Base-by-base conservation (phyloP, 2,329 filamentous ascomycete species). In the Ilyonectria destructans region DNA sequence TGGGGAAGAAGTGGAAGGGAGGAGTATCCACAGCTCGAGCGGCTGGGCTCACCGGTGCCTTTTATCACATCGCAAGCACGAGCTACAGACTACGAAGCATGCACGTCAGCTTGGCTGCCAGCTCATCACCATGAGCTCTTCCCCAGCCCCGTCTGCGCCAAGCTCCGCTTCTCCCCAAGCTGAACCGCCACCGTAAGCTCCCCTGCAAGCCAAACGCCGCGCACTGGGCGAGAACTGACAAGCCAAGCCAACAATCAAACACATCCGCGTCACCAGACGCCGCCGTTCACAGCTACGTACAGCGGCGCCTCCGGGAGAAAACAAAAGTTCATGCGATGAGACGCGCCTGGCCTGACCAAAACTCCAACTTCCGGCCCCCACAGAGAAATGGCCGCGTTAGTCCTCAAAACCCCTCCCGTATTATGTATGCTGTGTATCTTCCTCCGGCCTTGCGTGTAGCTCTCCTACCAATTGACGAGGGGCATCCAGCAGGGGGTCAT, bases 81-180 rank as follows among this genome's bases (percentile, higher is more conserved):
- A 51, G 13, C 23, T 33, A 37, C 13, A 31, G 23, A 46, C n/a
- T 26, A 43, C 46, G 9, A 19, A 12, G 49, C 8, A 54, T 54
- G 51, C 51, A 54, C n/a, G 51, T 54, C 21, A 72, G 46, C 26
- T 35, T 23, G 29, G 21, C 40, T 29, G 31, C 58, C 43, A 72
- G 57, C 54, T 57, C 54, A 43, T 19, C 54, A 15, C 23, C 7
- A 37, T 37, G 4, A 23, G 9, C 23, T 33, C 49, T 8, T 17
- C 26, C 6, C 23, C 49, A 31, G 17, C 17, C 4, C 33, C 23
- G n/a, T 51, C 48, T 31, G 45, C 19, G 13, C 45, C 19, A 46
- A 46, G 45, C 19, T 23, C 48, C 26, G 48, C 17, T 33, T 29
- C 26, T n/a, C 9, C 15, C 17, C 29, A 21, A 35, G 51, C 51